A percentile compares a stretch with the other conserved stretches of the same genome.
phyloP scores from a whole-genome alignment of 2,329 filamentous ascomycete genomes.

The Hypoxylon sp. region DNA sequence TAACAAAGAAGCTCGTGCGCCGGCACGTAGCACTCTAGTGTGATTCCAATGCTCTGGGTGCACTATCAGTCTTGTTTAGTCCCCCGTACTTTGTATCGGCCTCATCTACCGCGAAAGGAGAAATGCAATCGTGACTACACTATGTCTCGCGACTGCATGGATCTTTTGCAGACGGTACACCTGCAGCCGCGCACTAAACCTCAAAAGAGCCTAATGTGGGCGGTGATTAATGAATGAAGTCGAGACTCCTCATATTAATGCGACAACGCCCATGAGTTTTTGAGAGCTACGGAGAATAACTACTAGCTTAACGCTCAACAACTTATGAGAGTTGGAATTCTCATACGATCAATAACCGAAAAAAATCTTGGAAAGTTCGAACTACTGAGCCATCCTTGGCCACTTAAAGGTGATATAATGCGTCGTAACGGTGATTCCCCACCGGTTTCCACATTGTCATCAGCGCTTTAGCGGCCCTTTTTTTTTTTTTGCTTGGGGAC shows the following conservation, averaged over 20 bases:
- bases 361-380: constrained; percentile 35
- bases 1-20: constrained; percentile 46
- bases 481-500: constrained; percentile 25
- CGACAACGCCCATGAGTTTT: constrained; percentile 26
- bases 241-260: constrained; percentile 32
- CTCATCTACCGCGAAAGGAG: constrained; percentile 33
- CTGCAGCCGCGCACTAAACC: constrained; percentile 40
- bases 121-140: constrained; percentile 20
- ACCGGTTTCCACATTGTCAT: constrained; percentile 39
- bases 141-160: constrained; percentile 46
- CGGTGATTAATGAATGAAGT: constrained; percentile 33
- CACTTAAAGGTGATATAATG: constrained; percentile 30
- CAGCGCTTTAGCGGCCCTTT: constrained; percentile 21
- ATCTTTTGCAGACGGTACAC: constrained; percentile 47
- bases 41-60: constrained; percentile 51
- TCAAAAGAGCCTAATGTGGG: constrained; percentile 33
- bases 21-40: constrained; percentile 50
- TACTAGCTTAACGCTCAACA: constrained; percentile 19
- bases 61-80: constrained; percentile 36
- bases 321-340: constrained; percentile 16
- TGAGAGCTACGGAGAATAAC: constrained; percentile 25
- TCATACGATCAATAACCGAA: constrained; percentile 41
- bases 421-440: constrained; percentile 32
- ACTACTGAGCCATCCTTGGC: constrained; percentile 35
- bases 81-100: constrained; percentile 26